A percentile compares a stretch with the other conserved stretches of the same genome.
Conservation (phyloP, 208 protist genomes). For the Trypanosoma boissoni region DNA sequence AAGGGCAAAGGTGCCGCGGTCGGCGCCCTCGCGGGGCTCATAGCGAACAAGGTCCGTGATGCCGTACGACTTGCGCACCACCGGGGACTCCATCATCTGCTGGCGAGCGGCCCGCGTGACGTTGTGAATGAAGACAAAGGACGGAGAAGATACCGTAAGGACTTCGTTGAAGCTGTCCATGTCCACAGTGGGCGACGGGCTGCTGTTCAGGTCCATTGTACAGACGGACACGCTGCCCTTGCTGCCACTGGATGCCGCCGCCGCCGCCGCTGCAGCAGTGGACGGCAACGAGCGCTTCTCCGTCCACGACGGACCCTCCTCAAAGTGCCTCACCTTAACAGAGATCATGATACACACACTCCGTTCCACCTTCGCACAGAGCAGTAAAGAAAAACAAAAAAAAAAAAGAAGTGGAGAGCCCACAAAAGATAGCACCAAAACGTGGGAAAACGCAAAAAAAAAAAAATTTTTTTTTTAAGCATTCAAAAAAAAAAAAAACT, state of each 20-base stretch:
- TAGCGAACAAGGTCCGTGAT: slow-evolving; percentile 58
- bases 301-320: slow-evolving; percentile 61
- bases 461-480: background rate
- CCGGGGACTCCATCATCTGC: slow-evolving; percentile 50
- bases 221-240: slow-evolving; percentile 39
- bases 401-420: slow-evolving; percentile 7
- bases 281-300: slow-evolving; percentile 28
- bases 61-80: slow-evolving; percentile 62
- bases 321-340: slow-evolving; percentile 72
- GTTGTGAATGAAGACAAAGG: slow-evolving; percentile 72
- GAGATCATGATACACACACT: slow-evolving; percentile 11
- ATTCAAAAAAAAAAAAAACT: slow-evolving; percentile 3
- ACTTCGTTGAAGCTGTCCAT: slow-evolving; percentile 61
- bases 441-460: background rate
- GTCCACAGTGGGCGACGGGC: slow-evolving; percentile 29
- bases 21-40: slow-evolving; percentile 48
- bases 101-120: slow-evolving; percentile 35
- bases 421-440: slow-evolving; percentile 10
- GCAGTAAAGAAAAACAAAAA: slow-evolving; percentile 1
- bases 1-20: slow-evolving; percentile 44
- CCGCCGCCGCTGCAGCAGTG: background rate
- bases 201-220: slow-evolving; percentile 54
- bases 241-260: background rate
- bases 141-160: slow-evolving; percentile 37
- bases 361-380: background rate